Conservation (phyloP, 768 basidiomycete species). For the button mushroom (Agaricus bisporus) region DNA sequence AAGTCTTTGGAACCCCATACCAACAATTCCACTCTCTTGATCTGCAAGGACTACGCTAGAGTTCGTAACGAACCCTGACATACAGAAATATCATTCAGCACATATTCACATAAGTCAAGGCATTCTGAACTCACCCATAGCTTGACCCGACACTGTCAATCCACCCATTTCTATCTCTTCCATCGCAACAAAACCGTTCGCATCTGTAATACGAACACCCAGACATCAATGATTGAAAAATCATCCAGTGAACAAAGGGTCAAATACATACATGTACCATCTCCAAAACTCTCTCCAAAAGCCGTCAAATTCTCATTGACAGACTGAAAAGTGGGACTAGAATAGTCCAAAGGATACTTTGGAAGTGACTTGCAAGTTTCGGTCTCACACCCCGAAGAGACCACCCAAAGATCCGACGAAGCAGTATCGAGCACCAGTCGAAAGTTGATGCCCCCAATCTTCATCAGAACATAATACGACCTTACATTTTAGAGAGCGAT, state of each 20-base stretch:
- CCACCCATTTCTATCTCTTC: constrained; percentile 60
- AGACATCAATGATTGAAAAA: not conserved
- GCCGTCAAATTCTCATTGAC: constrained; percentile 56
- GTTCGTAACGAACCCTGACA: constrained; percentile 50
- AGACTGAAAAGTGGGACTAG: constrained; percentile 56
- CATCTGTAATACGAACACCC: constrained; percentile 32
- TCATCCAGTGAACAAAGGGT: not conserved
- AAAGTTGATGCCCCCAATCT: constrained; percentile 56
- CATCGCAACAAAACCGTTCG: constrained; percentile 63
- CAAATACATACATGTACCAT: constrained; percentile 53
- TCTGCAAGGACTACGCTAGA: constrained; percentile 60
- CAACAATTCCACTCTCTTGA: constrained; percentile 65
- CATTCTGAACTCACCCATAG: constrained; percentile 47
- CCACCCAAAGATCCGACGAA: constrained; percentile 67
- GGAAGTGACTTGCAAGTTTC: constrained; percentile 52
- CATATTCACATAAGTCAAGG: not conserved
- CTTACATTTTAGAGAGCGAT: constrained; percentile 31
- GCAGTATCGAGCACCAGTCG: constrained; percentile 71
- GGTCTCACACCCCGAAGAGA: constrained; percentile 57
- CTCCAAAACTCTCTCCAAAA: constrained; percentile 60
- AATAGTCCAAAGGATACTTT: constrained; percentile 63
- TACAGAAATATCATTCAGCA: constrained; percentile 3
- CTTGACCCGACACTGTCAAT: constrained; percentile 53
- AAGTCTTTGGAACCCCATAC: constrained; percentile 70
- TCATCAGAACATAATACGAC: constrained; percentile 61